Evolutionary conservation across 208 protist genomes (phyloP).

Genomic region (Leishmania lainsoni): DNA sequence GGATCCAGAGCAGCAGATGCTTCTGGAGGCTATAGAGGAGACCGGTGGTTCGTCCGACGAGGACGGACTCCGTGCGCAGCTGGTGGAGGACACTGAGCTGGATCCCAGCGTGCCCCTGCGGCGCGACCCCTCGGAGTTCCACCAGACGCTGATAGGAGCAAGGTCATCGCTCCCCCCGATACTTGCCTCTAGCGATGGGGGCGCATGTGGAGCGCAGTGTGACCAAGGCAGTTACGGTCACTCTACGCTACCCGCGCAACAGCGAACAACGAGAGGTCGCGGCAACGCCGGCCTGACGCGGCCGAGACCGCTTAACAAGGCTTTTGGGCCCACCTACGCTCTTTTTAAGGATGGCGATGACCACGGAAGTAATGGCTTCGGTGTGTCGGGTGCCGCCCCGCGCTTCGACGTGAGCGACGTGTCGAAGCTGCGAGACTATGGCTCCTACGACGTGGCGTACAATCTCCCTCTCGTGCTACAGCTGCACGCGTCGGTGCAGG

Average conservation of each 20-base stretch:
- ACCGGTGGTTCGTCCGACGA: slow-evolving; percentile 28
- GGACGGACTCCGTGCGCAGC: slow-evolving; percentile 19
- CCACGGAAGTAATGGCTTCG: not conserved
- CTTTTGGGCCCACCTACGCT: slow-evolving; percentile 3
- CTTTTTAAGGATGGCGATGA: not conserved
- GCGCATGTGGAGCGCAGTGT: not conserved
- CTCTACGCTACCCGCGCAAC: not conserved
- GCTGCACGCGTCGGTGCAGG: slow-evolving; percentile 17
- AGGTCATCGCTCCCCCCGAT: not conserved
- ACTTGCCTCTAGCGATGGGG: not conserved
- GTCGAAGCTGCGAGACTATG: slow-evolving; percentile 63
- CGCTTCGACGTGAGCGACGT: slow-evolving; percentile 56
- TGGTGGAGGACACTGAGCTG: slow-evolving; percentile 16
- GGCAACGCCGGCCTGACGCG: not conserved
- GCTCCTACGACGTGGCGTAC: slow-evolving; percentile 48
- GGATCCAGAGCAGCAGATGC: slow-evolving; percentile 11
- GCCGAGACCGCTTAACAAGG: not conserved
- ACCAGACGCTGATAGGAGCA: too few species aligned
- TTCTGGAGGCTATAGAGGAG: slow-evolving; percentile 24
- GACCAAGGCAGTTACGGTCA: not conserved
- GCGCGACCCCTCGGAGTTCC: not conserved
- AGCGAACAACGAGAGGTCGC: not conserved
- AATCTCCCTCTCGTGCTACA: slow-evolving; percentile 42
- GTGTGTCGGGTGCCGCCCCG: not conserved
- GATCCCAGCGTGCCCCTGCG: not conserved